Evolutionary conservation across 257 asterid species (phyloP).

Genomic region (Jaltomata sinuosa): DNA sequence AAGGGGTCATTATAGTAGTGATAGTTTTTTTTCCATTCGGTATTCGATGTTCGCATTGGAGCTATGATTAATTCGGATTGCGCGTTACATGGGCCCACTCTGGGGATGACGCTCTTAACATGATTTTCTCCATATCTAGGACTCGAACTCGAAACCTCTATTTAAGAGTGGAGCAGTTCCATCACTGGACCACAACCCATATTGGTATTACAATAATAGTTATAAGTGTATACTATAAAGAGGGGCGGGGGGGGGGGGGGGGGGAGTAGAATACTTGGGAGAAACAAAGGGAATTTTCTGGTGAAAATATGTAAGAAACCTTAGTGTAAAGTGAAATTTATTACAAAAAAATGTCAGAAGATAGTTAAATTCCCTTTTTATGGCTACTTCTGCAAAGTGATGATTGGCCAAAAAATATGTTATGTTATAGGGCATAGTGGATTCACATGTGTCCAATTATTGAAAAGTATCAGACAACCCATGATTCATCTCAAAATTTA

Average conservation of each 20-base stretch:
- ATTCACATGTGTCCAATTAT: constrained; percentile 20
- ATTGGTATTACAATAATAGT: neutral
- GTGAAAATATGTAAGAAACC: neutral
- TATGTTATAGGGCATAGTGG: neutral
- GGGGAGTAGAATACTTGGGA: neutral
- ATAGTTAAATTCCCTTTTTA: constrained; percentile 7
- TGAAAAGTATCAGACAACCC: constrained; percentile 30
- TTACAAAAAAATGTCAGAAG: constrained; percentile 25
- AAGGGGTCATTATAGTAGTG: too few species aligned
- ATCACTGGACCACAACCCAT: too few species aligned
- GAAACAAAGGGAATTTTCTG: constrained; percentile 15
- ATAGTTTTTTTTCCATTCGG: too few species aligned
- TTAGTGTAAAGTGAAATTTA: constrained; percentile 6
- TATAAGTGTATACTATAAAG: neutral
- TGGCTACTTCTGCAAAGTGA: constrained; percentile 15
- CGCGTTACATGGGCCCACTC: too few species aligned
- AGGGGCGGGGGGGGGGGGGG: neutral
- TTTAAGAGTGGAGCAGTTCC: too few species aligned
- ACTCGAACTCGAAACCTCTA: too few species aligned
- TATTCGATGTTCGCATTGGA: too few species aligned
- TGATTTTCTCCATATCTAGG: too few species aligned
- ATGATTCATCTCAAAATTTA: constrained; percentile 14
- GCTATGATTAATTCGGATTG: too few species aligned
- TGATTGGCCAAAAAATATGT: constrained; percentile 5
- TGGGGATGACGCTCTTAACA: too few species aligned